A percentile compares a stretch with the other conserved stretches of the same genome.
phyloP scores from a whole-genome alignment of 352 stramenopile genomes.

The Phytopythium delawarense region DNA sequence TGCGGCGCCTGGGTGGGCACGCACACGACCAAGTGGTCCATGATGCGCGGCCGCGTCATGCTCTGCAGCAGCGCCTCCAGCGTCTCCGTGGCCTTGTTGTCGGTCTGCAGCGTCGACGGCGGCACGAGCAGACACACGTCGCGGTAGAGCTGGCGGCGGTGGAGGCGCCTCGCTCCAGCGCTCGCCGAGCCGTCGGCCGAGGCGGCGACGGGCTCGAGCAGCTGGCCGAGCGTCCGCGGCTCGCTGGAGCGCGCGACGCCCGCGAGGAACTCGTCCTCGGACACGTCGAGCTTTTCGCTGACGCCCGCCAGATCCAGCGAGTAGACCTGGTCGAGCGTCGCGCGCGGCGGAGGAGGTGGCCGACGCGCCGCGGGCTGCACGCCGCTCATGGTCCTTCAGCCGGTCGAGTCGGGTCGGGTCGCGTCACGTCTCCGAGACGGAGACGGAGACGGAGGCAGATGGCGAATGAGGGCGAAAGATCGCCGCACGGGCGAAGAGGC shows the following conservation, averaged over 20 bases:
- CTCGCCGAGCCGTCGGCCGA: too few relatives aligned
- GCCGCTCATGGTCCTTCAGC: neutral
- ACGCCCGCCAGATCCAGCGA: conserved; percentile 17
- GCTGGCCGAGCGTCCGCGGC: conserved; percentile 13
- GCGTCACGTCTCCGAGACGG: too few relatives aligned
- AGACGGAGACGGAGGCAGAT: too few relatives aligned
- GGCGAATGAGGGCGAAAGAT: conserved; percentile 2
- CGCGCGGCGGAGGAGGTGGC: neutral
- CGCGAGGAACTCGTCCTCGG: conserved; percentile 19
- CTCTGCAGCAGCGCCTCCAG: conserved; percentile 13
- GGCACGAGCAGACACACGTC: conserved; percentile 16
- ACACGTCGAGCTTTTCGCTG: conserved; percentile 18
- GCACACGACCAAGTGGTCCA: conserved; percentile 18
- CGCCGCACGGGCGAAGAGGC: neutral
- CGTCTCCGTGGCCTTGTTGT: neutral
- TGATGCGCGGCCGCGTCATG: conserved; percentile 12
- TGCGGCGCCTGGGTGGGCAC: neutral
- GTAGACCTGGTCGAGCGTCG: conserved; percentile 18
- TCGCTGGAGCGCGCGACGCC: conserved; percentile 16
- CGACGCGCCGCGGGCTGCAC: neutral
- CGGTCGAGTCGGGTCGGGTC: neutral
- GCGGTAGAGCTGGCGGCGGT: conserved; percentile 6
- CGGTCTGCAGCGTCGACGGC: neutral
- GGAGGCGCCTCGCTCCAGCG: neutral
- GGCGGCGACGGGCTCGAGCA: conserved; percentile 10